Conservation (phyloP, 129 eudicot genomes). For the Flaveria linearis region DNA sequence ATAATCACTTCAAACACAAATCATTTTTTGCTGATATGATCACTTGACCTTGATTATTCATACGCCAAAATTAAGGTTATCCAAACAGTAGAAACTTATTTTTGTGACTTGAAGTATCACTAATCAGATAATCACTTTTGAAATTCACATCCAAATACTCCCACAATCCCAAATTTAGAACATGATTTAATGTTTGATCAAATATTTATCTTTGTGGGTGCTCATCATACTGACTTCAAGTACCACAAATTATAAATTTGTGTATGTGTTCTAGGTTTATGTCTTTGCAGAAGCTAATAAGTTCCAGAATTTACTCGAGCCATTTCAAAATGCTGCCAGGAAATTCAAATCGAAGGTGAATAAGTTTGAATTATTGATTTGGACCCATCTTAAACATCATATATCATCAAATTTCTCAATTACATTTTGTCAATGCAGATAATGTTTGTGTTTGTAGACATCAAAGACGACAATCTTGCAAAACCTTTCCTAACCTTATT, state of each 20-base stretch:
- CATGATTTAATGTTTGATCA: neutral
- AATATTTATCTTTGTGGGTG: neutral
- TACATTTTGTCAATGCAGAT: slow-evolving; percentile 57
- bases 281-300: slow-evolving; percentile 75
- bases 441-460: slow-evolving; percentile 74
- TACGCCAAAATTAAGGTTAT: neutral
- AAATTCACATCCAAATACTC: neutral
- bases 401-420: slow-evolving; percentile 7
- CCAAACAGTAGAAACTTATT: neutral
- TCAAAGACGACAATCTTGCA: slow-evolving; percentile 81
- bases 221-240: neutral
- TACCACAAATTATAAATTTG: neutral
- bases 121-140: neutral
- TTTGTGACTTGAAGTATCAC: neutral
- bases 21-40: neutral
- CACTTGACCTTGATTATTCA: neutral
- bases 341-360: slow-evolving; percentile 79
- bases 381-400: slow-evolving; percentile 3
- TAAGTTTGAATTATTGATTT: neutral
- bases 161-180: neutral
- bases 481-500: slow-evolving; percentile 85
- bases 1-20: neutral
- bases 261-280: slow-evolving; percentile 55
- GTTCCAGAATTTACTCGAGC: slow-evolving; percentile 62
- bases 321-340: slow-evolving; percentile 67